A percentile compares a stretch with the other conserved stretches of the same genome.
Conservation (phyloP, 169 alveolate species). For the Babesia caballi region DNA sequence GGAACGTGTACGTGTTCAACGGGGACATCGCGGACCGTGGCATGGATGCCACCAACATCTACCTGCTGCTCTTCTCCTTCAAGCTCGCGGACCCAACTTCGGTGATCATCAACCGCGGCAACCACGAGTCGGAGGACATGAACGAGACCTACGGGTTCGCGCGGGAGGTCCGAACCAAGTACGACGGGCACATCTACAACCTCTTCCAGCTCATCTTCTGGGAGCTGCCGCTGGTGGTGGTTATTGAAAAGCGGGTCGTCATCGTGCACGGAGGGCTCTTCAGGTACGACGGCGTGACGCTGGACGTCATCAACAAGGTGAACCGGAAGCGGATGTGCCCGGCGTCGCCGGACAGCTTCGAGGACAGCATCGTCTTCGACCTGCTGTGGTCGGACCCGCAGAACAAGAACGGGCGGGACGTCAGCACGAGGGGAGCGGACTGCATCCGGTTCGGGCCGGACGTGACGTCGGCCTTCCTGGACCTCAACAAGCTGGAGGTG, state of each 20-base stretch:
- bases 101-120: constrained; percentile 87
- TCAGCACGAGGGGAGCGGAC: constrained; percentile 85
- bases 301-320: constrained; percentile 77
- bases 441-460: constrained; percentile 90
- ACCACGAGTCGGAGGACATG: constrained; percentile 89
- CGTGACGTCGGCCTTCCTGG: constrained; percentile 82
- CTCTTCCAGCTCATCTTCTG: constrained; percentile 83
- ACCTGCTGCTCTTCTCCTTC: constrained; percentile 82
- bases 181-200: constrained; percentile 84
- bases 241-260: constrained; percentile 81
- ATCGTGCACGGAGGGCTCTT: constrained; percentile 89
- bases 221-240: constrained; percentile 81
- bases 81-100: constrained; percentile 81
- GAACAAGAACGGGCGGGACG: constrained; percentile 77
- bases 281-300: constrained; percentile 82
- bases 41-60: constrained; percentile 81
- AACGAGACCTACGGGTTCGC: constrained; percentile 89
- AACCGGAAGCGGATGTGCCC: constrained; percentile 85
- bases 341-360: constrained; percentile 79
- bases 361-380: constrained; percentile 86
- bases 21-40: constrained; percentile 93
- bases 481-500: constrained; percentile 81
- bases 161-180: constrained; percentile 79
- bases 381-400: constrained; percentile 90
- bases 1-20: constrained; percentile 85